Conservation (phyloP, 208 protist species). For the Leishmania major region DNA sequence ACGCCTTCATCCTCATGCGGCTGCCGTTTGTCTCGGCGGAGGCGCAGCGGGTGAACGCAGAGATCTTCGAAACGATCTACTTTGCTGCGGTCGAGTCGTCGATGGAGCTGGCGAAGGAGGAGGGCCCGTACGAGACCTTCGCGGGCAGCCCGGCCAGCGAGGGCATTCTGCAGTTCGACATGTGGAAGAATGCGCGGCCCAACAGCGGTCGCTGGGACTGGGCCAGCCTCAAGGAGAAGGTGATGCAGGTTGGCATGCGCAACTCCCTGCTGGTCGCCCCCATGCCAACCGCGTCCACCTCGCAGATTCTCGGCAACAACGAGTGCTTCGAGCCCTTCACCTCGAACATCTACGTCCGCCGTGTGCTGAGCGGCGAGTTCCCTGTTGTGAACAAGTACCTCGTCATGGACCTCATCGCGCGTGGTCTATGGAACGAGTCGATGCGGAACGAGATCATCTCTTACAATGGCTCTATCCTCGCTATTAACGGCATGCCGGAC, state of each 20-base stretch:
- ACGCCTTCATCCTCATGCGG: constrained; percentile 96
- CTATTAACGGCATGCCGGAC: constrained; percentile 94
- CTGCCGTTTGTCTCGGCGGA: constrained; percentile 94
- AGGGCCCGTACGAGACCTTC: constrained; percentile 97
- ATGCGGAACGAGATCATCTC: constrained; percentile 97
- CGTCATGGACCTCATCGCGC: constrained; percentile 94
- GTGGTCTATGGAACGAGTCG: constrained; percentile 94
- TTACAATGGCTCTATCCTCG: constrained; percentile 95
- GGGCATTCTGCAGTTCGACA: constrained; percentile 99
- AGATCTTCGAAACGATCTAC: constrained; percentile 99
- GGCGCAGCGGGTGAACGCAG: constrained; percentile 95
- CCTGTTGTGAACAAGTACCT: constrained; percentile 99
- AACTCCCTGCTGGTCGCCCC: constrained; percentile 99
- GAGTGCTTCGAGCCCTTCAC: constrained; percentile 99
- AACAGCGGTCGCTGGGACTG: constrained; percentile 96
- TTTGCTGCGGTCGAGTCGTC: constrained; percentile 93
- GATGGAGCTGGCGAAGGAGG: constrained; percentile 91
- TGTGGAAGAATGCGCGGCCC: constrained; percentile 92
- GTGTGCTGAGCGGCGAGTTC: constrained; percentile 99
- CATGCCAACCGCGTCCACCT: constrained; percentile 99
- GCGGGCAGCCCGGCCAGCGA: constrained; percentile 94
- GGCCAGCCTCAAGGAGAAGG: constrained; percentile 88
- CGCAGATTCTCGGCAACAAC: constrained; percentile 99
- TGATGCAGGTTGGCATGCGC: constrained; percentile 94
- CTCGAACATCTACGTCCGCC: constrained; percentile 98